Base-by-base conservation (phyloP, 495 filamentous ascomycete genomes). In the Aspergillus cristatus region DNA sequence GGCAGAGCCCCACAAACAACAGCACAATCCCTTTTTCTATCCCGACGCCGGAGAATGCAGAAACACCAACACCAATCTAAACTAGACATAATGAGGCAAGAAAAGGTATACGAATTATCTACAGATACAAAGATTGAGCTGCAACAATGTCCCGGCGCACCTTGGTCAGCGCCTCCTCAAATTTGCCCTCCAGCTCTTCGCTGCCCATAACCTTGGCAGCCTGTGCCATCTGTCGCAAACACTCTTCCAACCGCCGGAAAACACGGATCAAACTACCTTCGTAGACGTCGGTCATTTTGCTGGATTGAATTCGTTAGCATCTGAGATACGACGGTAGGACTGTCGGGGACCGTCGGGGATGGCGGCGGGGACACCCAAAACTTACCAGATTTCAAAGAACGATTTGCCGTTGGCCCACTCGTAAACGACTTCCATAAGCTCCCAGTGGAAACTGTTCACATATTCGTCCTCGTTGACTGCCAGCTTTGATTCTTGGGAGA, bases 281-380 rank as follows among this genome's bases (percentile, higher is more conserved):
- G 59, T 95, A 98, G 26, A 90, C 84, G 55, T 95, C 89, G 18
- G 91, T 94, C 90, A 96, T 95, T 81, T 89, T 89, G 61, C 88
- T 94, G 36, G 28, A 39, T 55, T 33, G 57, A 60, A 38, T 11
- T n/a, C 28, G 12, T 30, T 30, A 30, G 28, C 28, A n/a, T 30
- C 28, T n/a, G 28, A 3, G 12, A 30, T 3, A 30, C 3, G 12
- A 11, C n/a, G 13, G 12, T 12, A 12, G n/a, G 11, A 29, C n/a
- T n/a, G n/a, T n/a, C n/a, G n/a, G n/a, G n/a, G n/a, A n/a, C n/a
- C n/a, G n/a, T n/a, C n/a, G n/a, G n/a, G n/a, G n/a, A n/a, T n/a
- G n/a, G n/a, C n/a, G 20, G 12, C n/a, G 26, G 37, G 29, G n/a
- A n/a, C n/a, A n/a, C n/a, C n/a, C 18, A 39, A 20, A 12, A 44